Evolutionary conservation across 2,329 filamentous ascomycete genomes (phyloP).

Genomic region (Albifimbria verrucaria): DNA sequence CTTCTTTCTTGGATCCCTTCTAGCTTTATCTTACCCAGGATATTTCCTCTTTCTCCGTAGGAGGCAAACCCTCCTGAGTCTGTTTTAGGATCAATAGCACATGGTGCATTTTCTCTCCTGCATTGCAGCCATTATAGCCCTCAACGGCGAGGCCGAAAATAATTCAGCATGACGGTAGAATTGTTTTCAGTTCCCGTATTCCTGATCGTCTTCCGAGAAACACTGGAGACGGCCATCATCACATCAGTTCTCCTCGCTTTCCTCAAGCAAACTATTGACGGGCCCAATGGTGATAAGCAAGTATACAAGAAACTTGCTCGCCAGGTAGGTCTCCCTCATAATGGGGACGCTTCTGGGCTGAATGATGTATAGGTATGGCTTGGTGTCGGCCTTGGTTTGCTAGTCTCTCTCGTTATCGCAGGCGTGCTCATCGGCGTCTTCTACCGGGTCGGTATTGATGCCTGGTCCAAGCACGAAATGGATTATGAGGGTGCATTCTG

Average conservation of each 20-base stretch:
- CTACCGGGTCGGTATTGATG: slow-evolving; percentile 63
- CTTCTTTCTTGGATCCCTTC: no score
- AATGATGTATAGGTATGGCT: slow-evolving; percentile 51
- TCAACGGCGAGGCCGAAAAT: background rate
- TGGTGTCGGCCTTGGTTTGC: slow-evolving; percentile 30
- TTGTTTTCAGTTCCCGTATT: slow-evolving; percentile 80
- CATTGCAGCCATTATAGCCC: background rate
- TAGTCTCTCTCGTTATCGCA: slow-evolving; percentile 64
- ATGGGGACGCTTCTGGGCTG: no score
- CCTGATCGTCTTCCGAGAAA: slow-evolving; percentile 87
- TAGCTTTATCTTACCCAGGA: background rate
- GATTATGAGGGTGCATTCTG: slow-evolving; percentile 81
- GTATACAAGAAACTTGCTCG: slow-evolving; percentile 66
- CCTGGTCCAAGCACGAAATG: slow-evolving; percentile 69
- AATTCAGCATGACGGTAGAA: slow-evolving; percentile 53
- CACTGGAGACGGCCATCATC: slow-evolving; percentile 78
- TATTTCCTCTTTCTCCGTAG: no score
- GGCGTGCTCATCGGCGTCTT: slow-evolving; percentile 69
- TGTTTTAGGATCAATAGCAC: no score
- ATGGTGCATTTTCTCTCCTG: no score
- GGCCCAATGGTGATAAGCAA: slow-evolving; percentile 55
- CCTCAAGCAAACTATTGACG: slow-evolving; percentile 73
- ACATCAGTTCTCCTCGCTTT: slow-evolving; percentile 82
- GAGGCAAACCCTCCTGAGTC: no score
- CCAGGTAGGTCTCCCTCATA: slow-evolving; percentile 50